phyloP scores from a whole-genome alignment of 2,329 filamentous ascomycete species.

The Neofusicoccum kwambonambiense region DNA sequence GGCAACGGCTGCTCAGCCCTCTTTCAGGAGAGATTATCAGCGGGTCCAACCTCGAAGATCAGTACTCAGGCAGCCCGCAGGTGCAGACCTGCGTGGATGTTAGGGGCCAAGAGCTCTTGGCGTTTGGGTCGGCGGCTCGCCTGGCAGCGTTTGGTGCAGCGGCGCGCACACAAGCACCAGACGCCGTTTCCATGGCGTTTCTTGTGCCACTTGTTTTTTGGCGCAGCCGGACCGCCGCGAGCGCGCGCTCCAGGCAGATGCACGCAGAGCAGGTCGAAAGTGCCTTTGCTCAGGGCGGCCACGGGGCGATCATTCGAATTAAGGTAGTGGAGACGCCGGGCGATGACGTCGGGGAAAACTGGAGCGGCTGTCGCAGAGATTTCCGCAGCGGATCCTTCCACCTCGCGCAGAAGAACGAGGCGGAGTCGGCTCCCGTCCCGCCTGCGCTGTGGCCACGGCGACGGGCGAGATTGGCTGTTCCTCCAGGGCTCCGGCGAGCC shows the following conservation, averaged over 20 bases:
- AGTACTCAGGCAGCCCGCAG: conserved; percentile 3
- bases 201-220: neutral
- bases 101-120: conserved; percentile 10
- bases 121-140: neutral
- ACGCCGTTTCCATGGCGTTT: neutral
- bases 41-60: conserved; percentile 5
- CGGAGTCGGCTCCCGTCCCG: too few species aligned
- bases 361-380: conserved; percentile 3
- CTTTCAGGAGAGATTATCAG: conserved; percentile 15
- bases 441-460: too few species aligned
- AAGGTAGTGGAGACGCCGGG: neutral
- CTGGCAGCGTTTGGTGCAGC: neutral
- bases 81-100: neutral
- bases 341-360: conserved; percentile 10
- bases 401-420: neutral
- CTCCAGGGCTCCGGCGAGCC: too few species aligned
- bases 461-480: too few species aligned
- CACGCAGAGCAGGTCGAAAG: neutral
- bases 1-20: neutral
- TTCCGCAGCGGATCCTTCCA: neutral
- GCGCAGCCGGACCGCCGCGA: too few species aligned
- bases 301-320: conserved; percentile 1
- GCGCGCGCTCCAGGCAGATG: too few species aligned
- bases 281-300: neutral
- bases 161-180: neutral